Base-by-base conservation (phyloP, 2,329 filamentous ascomycete genomes). In the Tolypocladium endophyticum region DNA sequence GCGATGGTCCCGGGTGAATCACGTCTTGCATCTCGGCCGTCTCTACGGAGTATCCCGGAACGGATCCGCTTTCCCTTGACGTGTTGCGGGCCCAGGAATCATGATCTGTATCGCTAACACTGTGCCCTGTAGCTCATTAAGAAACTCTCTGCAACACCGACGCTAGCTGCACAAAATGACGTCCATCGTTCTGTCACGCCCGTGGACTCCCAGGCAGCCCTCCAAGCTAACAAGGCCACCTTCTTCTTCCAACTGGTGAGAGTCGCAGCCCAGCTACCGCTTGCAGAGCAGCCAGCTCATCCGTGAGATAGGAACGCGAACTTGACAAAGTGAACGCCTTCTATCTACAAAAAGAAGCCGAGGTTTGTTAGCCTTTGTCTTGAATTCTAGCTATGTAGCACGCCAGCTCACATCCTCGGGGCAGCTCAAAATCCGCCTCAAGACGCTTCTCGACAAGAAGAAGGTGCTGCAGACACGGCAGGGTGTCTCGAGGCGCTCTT, bases 291-390 rank as follows among this genome's bases (percentile, higher is more conserved):
- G 14, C 11, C 18, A 36, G 28, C 50, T 41, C 3, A 58, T 3
- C 11, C 47, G 36, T 18, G n/a, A 7, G 35, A 62, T 72, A 96
- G 92, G 94, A 99, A 81, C 87, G 94, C 68, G 94, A 99, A 74
- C 84, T 99, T 59, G 94, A 97, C 75, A 99, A 97, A 74, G 94
- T 99, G 75, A 99, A 99, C 75, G 90, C 87, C 18, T 97, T 97
- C 74, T 99, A 99, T 72, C 77, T 97, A 41, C 94, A 97, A 73
- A 99, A 99, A 73, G 94, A 99, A 76, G 92, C 92, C 58, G 94
- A 99, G 85, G 92, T 96, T 78, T 64, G 83, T 76, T 30, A 16
- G 35, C 25, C 59, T 41, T 41, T 4, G 35, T 5, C 14, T 43
- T 57, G 39, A 58, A 23, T 36, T 35, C 14, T 12, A 56, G 18